Conservation (phyloP, 108 stramenopile species). For the Pelagomonas calceolata region DNA sequence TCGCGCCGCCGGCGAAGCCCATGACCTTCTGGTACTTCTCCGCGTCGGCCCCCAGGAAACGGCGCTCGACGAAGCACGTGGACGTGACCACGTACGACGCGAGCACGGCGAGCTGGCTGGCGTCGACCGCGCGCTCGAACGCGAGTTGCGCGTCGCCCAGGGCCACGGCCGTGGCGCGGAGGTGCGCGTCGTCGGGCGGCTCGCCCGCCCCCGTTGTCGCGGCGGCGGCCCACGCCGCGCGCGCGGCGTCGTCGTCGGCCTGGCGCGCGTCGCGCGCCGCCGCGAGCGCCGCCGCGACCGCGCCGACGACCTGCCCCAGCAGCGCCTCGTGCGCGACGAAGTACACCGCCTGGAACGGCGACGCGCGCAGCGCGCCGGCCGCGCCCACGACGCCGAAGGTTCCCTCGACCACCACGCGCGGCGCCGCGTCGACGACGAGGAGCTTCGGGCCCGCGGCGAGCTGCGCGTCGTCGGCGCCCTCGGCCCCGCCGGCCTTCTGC, state of each 20-base stretch:
- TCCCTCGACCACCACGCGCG: background rate
- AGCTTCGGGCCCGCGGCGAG: background rate
- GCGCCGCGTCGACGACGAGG: background rate
- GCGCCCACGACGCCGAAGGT: background rate
- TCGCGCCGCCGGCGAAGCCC: background rate
- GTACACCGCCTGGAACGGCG: background rate
- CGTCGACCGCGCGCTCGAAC: no score
- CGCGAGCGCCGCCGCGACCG: no score
- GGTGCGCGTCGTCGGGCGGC: background rate
- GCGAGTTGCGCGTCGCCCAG: background rate
- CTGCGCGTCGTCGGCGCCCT: background rate
- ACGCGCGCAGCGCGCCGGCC: background rate
- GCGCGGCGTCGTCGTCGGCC: no score
- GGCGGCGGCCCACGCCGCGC: no score
- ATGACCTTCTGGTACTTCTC: constrained; percentile 1
- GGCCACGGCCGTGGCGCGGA: background rate
- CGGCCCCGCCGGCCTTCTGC: background rate
- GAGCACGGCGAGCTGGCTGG: no score
- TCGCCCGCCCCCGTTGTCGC: no score
- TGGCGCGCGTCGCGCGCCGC: no score
- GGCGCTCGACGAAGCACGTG: background rate
- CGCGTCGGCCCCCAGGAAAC: background rate
- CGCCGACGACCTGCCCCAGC: background rate
- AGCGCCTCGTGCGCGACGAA: background rate
- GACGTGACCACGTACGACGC: background rate